Percentiles rank a stretch among this genome's conserved stretches.
phyloP scores from a whole-genome alignment of 2,329 filamentous ascomycete genomes.

The Alternaria brassicae region DNA sequence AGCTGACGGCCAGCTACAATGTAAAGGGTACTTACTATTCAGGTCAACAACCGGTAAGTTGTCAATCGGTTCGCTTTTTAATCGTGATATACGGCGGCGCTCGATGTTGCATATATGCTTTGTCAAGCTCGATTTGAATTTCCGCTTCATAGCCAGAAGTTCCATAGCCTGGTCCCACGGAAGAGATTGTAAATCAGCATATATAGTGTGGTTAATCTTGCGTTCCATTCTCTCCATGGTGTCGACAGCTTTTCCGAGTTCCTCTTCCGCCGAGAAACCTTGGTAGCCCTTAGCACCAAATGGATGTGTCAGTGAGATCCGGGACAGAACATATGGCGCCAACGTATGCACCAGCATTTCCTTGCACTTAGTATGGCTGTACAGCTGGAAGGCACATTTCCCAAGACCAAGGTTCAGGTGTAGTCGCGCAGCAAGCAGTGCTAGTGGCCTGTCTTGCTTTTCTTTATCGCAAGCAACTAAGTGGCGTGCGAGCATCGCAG shows the following conservation, averaged over 20 bases:
- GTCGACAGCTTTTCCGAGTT: conserved; percentile 37
- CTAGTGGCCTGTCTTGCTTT: conserved; percentile 35
- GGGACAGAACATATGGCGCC: conserved; percentile 39
- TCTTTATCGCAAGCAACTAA: conserved; percentile 33
- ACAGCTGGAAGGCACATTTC: conserved; percentile 40
- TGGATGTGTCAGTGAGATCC: conserved; percentile 44
- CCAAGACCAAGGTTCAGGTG: conserved; percentile 43
- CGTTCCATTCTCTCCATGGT: conserved; percentile 41
- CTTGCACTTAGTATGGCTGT: conserved; percentile 37
- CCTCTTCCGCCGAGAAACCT: conserved; percentile 38
- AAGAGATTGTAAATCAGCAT: conserved; percentile 35
- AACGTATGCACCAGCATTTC: conserved; percentile 47
- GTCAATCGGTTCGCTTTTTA: conserved; percentile 36
- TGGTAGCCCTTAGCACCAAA: conserved; percentile 39
- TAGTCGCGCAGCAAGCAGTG: conserved; percentile 43
- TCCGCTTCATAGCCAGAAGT: conserved; percentile 31
- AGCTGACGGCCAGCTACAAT: conserved; percentile 2
- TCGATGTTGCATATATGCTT: conserved; percentile 44
- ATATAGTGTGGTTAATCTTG: conserved; percentile 35
- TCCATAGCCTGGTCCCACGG: conserved; percentile 41
- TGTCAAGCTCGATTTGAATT: conserved; percentile 38
- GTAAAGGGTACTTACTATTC: conserved; percentile 23
- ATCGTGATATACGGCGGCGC: conserved; percentile 40
- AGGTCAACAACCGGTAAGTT: conserved; percentile 23
- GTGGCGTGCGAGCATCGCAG: conserved; percentile 36